A percentile compares a stretch with the other conserved stretches of the same genome.
Evolutionary conservation across 2,329 filamentous ascomycete species (phyloP).

Genomic region (Fusarium longipes): DNA sequence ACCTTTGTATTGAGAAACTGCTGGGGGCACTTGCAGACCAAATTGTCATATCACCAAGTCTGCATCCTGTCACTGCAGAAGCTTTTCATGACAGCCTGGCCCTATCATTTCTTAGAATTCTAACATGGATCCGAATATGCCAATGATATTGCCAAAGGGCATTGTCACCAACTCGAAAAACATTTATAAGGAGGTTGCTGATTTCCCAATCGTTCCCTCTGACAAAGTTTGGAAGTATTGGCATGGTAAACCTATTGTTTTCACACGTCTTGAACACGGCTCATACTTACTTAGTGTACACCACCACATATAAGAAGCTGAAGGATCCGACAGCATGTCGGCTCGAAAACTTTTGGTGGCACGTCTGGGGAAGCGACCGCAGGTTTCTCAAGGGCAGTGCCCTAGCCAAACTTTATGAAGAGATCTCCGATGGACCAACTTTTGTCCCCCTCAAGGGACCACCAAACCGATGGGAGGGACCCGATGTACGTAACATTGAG

Average conservation of each 20-base stretch:
- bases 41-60: not conserved
- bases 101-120: slow-evolving; percentile 9
- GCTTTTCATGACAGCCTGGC: slow-evolving; percentile 11
- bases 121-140: slow-evolving; percentile 52
- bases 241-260: slow-evolving; percentile 59
- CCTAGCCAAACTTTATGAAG: slow-evolving; percentile 66
- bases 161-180: slow-evolving; percentile 65
- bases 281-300: slow-evolving; percentile 61
- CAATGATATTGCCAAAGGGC: slow-evolving; percentile 66
- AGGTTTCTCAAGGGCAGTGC: slow-evolving; percentile 63
- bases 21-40: slow-evolving; percentile 25
- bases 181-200: slow-evolving; percentile 66
- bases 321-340: slow-evolving; percentile 71
- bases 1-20: slow-evolving; percentile 16
- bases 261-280: slow-evolving; percentile 2
- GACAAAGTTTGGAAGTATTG: slow-evolving; percentile 67
- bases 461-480: slow-evolving; percentile 63
- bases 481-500: slow-evolving; percentile 54
- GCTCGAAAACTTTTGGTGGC: slow-evolving; percentile 74
- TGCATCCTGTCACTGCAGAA: not conserved
- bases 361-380: slow-evolving; percentile 70
- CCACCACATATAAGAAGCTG: slow-evolving; percentile 67
- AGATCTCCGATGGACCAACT: slow-evolving; percentile 68
- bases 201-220: slow-evolving; percentile 60
- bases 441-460: slow-evolving; percentile 67